Conservation (phyloP, 805 yeast genomes). For the Ogataea degrootiae region DNA sequence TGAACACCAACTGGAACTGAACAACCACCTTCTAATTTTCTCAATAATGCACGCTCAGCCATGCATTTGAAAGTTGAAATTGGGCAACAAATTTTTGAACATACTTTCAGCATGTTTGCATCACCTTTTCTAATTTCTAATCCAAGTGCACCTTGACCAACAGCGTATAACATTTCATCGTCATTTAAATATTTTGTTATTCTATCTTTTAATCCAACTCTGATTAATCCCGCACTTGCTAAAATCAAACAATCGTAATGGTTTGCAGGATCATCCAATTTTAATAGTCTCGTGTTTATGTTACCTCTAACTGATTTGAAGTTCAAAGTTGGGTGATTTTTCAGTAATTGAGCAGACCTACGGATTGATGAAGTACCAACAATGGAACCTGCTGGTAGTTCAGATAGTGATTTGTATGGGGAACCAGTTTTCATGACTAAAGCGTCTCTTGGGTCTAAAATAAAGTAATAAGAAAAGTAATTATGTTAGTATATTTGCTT, state of each 20-base stretch:
- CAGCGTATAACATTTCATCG: constrained; percentile 89
- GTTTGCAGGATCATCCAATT: constrained; percentile 68
- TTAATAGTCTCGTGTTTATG: constrained; percentile 69
- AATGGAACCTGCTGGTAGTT: constrained; percentile 77
- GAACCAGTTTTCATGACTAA: constrained; percentile 68
- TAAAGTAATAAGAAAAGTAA: not conserved
- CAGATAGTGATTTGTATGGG: constrained; percentile 57
- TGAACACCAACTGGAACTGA: constrained; percentile 95
- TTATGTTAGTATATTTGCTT: constrained; percentile 1
- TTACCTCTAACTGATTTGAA: constrained; percentile 89
- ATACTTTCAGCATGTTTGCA: constrained; percentile 48
- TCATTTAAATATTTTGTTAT: constrained; percentile 68
- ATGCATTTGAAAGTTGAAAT: constrained; percentile 69
- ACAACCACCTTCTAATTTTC: constrained; percentile 94
- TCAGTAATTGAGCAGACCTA: constrained; percentile 84
- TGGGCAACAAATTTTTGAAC: constrained; percentile 60
- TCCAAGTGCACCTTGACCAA: constrained; percentile 98
- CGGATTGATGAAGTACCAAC: constrained; percentile 95
- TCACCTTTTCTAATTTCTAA: constrained; percentile 80
- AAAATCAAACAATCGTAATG: constrained; percentile 65
- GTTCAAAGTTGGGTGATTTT: constrained; percentile 66
- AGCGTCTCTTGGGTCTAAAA: constrained; percentile 84
- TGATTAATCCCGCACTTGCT: constrained; percentile 87
- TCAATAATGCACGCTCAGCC: constrained; percentile 85
- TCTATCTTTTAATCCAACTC: constrained; percentile 68